These are phyloP conservation scores for Neurospora terricola DNA, from an alignment of 495 filamentous ascomycete genomes.

Conservation along the genomic window DNA sequence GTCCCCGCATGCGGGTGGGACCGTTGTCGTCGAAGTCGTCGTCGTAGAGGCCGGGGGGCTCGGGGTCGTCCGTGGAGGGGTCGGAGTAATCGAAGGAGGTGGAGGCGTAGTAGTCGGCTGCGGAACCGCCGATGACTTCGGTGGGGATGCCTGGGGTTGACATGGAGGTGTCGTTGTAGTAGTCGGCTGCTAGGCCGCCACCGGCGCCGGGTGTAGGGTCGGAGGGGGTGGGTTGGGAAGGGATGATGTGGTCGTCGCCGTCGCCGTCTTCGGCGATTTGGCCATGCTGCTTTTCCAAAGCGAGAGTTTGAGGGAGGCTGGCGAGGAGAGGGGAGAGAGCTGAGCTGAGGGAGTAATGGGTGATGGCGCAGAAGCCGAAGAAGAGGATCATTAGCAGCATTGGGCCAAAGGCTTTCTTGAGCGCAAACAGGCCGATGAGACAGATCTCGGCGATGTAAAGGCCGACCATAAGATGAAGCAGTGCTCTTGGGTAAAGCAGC, in stretches of 20 bases:
- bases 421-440: slow-evolving; percentile 73
- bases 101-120: slow-evolving; percentile 30
- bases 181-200: slow-evolving; percentile 23
- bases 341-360: slow-evolving; percentile 67
- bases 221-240: slow-evolving; percentile 2
- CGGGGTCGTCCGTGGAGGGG: slow-evolving; percentile 11
- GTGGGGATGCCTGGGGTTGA: slow-evolving; percentile 3
- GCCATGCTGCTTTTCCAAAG: slow-evolving; percentile 43
- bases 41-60: slow-evolving; percentile 12
- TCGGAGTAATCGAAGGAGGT: slow-evolving; percentile 15
- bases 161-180: slow-evolving; percentile 28
- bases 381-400: slow-evolving; percentile 64
- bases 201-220: not conserved
- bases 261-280: slow-evolving; percentile 21
- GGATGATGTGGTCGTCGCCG: slow-evolving; percentile 17
- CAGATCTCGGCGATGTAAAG: slow-evolving; percentile 72
- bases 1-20: slow-evolving; percentile 18
- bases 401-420: slow-evolving; percentile 57
- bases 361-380: slow-evolving; percentile 61
- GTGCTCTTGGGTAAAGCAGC: slow-evolving; percentile 61
- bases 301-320: slow-evolving; percentile 52
- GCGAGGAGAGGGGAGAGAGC: slow-evolving; percentile 66
- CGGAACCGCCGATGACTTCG: slow-evolving; percentile 10
- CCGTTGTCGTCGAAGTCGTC: not conserved
- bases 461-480: slow-evolving; percentile 76